Evolutionary conservation across 129 eudicot genomes (phyloP), one percentile per base, ranked within the genome.

Genomic region (Arctium minus): DNA sequence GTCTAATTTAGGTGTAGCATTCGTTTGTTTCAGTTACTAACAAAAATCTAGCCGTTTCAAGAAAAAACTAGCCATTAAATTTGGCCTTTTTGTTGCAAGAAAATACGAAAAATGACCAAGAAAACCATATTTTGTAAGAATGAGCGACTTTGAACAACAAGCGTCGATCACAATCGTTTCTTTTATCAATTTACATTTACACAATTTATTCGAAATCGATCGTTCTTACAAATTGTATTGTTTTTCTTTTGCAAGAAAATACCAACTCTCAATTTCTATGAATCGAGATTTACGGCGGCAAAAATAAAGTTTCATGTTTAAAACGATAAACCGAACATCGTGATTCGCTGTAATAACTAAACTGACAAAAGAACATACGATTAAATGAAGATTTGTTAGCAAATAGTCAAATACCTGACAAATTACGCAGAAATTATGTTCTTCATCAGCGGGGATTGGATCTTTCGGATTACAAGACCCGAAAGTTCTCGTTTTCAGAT

Each of bases 341-440:
- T n/a, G 48, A 80, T 80, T 46, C 18, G 83, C 70, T 48, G 36
- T 44, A 80, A n/a, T 70, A 80, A 70, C 71, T 44, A 77, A 71
- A 80, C 6, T 6, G 50, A 8, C 50, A 42, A 42, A 42, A 22
- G 27, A 0, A 42, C 70, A 9, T 22, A 27, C 33, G 8, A 29
- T 29, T 67, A 27, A 29, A 60, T 17, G 29, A 18, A 27, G 22
- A 73, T 39, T 38, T 73, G 73, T 29, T 6, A 18, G 77, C 74
- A 37, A 73, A 22, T 22, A 22, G 27, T 22, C 27, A 22, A 22
- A 73, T 91, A 89, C 96, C 97, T 90, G 94, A 87, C 98, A 95
- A 53, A 95, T 84, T 46, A 89, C 97, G 40, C 98, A 96, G 38
- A 87, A 85, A 75, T 90, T 86, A 72, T 77, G 79, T 76, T 86